Evolutionary conservation across 1,139 yeast genomes (phyloP).

Genomic region (Geotrichum macrosporum): DNA sequence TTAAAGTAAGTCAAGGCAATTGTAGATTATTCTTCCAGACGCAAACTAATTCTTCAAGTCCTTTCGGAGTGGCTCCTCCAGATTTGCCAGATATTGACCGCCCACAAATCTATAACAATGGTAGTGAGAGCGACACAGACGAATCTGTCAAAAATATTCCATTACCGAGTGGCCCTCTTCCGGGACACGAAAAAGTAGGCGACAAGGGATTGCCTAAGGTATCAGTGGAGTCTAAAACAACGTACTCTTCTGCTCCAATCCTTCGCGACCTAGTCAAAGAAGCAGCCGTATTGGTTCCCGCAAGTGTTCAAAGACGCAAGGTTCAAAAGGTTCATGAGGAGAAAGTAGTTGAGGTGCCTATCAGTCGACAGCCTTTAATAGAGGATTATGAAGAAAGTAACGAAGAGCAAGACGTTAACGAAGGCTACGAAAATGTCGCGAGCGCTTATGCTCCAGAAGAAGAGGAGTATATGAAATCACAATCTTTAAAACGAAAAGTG

Average conservation of each 20-base stretch:
- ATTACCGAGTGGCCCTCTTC: slow-evolving; percentile 25
- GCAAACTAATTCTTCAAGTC: slow-evolving; percentile 23
- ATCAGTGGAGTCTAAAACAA: slow-evolving; percentile 25
- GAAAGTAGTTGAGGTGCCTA: not conserved
- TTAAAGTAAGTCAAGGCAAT: too few species aligned
- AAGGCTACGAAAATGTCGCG: too few species aligned
- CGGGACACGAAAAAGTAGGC: slow-evolving; percentile 14
- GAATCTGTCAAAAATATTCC: slow-evolving; percentile 28
- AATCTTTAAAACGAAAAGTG: slow-evolving; percentile 1
- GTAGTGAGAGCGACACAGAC: slow-evolving; percentile 26
- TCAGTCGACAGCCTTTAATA: slow-evolving; percentile 10
- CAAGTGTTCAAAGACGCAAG: slow-evolving; percentile 23
- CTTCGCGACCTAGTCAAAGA: slow-evolving; percentile 29
- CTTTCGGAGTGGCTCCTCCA: slow-evolving; percentile 31
- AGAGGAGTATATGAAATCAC: slow-evolving; percentile 11
- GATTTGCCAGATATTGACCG: slow-evolving; percentile 26
- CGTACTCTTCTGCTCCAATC: slow-evolving; percentile 31
- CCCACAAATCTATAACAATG: slow-evolving; percentile 7
- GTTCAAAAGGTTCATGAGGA: not conserved
- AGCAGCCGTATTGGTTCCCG: slow-evolving; percentile 28
- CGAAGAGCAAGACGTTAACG: slow-evolving; percentile 2
- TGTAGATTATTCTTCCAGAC: too few species aligned
- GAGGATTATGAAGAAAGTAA: slow-evolving; percentile 14
- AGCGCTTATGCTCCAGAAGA: slow-evolving; percentile 17
- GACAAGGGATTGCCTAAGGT: slow-evolving; percentile 14